A percentile compares a stretch with the other conserved stretches of the same genome.
Conservation (phyloP, 306 rosid species). For the Dryas drummondii region DNA sequence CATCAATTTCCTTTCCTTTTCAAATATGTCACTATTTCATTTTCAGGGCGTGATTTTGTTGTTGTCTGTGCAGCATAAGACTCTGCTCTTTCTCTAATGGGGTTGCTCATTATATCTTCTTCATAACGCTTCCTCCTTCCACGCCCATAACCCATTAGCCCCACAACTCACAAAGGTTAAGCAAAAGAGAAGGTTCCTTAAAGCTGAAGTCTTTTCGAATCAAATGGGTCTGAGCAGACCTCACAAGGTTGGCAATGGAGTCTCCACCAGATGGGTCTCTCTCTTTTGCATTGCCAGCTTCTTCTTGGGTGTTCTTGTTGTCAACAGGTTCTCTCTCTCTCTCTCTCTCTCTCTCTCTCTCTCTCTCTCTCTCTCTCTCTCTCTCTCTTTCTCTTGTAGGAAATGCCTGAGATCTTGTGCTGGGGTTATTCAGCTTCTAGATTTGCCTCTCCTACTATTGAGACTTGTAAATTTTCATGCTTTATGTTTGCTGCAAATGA, state of each 20-base stretch:
- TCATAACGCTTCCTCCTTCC: constrained; percentile 6
- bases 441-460: constrained; percentile 21
- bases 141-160: constrained; percentile 5
- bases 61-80: background rate
- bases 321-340: constrained; percentile 41
- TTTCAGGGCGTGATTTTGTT: constrained; percentile 11
- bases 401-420: constrained; percentile 28
- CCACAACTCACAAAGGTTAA: background rate
- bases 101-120: constrained; percentile 15
- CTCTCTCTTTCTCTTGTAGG: constrained; percentile 20
- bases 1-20: background rate
- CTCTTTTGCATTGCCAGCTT: constrained; percentile 55
- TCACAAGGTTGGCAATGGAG: constrained; percentile 51
- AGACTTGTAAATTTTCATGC: background rate
- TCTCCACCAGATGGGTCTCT: constrained; percentile 59
- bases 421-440: constrained; percentile 18
- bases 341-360: constrained; percentile 21
- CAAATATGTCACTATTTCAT: background rate
- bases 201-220: constrained; percentile 30
- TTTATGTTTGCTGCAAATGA: constrained; percentile 12
- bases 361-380: constrained; percentile 17
- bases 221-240: constrained; percentile 56
- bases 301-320: constrained; percentile 58
- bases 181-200: constrained; percentile 29
- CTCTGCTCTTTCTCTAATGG: constrained; percentile 26